phyloP scores from a whole-genome alignment of 1,284 basidiomycete species.

The Fomitopsis palustris region DNA sequence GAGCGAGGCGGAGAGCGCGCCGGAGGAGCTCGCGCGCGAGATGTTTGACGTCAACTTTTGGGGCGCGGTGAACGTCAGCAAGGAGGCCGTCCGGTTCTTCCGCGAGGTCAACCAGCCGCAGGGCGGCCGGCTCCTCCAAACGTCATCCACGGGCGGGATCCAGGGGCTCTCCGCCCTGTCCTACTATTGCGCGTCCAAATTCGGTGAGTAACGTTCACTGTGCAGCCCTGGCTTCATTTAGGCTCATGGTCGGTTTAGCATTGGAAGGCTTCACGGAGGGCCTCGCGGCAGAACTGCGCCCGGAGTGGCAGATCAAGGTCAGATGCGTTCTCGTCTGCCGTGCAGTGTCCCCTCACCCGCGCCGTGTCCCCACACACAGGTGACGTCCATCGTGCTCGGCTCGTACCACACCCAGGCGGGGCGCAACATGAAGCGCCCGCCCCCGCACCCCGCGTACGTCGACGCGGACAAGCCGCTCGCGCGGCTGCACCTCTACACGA shows the following conservation, averaged over 20 bases:
- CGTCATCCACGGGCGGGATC: conserved; percentile 26
- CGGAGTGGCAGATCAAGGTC: conserved; percentile 39
- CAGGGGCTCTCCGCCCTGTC: conserved; percentile 20
- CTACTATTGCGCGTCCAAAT: conserved; percentile 31
- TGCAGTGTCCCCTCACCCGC: conserved; percentile 1
- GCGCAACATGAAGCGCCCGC: neutral
- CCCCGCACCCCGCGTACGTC: conserved; percentile 5
- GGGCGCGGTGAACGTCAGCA: conserved; percentile 21
- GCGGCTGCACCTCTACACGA: neutral
- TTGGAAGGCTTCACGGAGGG: conserved; percentile 32
- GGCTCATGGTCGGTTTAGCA: conserved; percentile 1
- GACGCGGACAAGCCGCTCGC: neutral
- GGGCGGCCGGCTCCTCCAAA: conserved; percentile 32
- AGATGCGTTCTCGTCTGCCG: conserved; percentile 1
- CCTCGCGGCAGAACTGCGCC: conserved; percentile 31
- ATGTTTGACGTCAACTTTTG: conserved; percentile 25
- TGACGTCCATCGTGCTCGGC: conserved; percentile 9
- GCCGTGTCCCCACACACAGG: conserved; percentile 5
- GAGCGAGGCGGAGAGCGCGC: conserved; percentile 18
- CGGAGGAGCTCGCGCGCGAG: conserved; percentile 17
- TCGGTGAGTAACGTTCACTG: conserved; percentile 17
- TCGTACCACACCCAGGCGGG: conserved; percentile 4
- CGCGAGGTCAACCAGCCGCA: conserved; percentile 25
- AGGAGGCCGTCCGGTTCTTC: conserved; percentile 18
- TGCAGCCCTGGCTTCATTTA: neutral